phyloP scores from a whole-genome alignment of 352 stramenopile genomes.

The Blastocystis sp. region DNA sequence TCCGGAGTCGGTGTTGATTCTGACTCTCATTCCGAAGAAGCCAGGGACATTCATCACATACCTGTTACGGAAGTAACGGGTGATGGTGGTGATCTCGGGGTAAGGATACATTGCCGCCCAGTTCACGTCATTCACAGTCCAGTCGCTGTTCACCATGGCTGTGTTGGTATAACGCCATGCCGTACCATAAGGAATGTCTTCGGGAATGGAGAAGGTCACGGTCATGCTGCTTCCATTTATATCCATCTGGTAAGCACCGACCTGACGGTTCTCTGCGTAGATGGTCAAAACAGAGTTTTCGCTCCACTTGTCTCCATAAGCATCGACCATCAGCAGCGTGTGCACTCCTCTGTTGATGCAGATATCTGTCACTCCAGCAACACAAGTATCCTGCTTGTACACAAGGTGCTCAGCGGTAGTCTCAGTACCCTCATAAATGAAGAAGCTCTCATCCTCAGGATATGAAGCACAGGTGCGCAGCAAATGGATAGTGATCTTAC shows the following conservation, averaged over 20 bases:
- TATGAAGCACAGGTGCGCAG: background rate
- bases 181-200: background rate
- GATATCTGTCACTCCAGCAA: background rate
- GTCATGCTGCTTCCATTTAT: background rate
- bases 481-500: background rate
- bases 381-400: background rate
- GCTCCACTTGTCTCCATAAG: background rate
- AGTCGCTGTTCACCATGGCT: background rate
- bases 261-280: background rate
- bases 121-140: background rate
- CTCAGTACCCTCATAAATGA: background rate
- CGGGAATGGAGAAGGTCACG: background rate
- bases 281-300: background rate
- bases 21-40: background rate
- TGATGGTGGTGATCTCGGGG: background rate
- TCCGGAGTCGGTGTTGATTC: background rate
- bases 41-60: background rate
- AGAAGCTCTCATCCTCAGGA: background rate
- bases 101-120: background rate
- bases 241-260: background rate
- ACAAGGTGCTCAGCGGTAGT: background rate
- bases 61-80: conserved; percentile 6
- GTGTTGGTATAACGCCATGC: background rate
- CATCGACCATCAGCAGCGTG: background rate
- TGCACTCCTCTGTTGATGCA: background rate